phyloP scores from a whole-genome alignment of 2,329 filamentous ascomycete species.

The Aspergillus texensis region DNA sequence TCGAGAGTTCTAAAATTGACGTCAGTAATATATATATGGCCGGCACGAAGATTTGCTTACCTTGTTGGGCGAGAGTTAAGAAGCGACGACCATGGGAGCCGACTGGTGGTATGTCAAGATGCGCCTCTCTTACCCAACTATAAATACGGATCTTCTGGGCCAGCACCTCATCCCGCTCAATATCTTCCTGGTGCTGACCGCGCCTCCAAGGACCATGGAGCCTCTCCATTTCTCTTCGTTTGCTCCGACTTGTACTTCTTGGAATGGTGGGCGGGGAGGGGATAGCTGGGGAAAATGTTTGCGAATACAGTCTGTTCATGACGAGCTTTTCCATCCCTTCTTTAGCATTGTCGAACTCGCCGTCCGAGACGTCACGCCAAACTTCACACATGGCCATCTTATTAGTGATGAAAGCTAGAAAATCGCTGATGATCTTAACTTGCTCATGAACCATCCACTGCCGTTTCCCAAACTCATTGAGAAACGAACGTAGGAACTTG shows the following conservation, averaged over 20 bases:
- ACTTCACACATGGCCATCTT: slow-evolving; percentile 98
- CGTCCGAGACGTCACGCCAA: slow-evolving; percentile 92
- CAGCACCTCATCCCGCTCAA: slow-evolving; percentile 93
- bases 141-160: slow-evolving; percentile 97
- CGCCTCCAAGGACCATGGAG: slow-evolving; percentile 78
- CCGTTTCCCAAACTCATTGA: slow-evolving; percentile 92
- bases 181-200: slow-evolving; percentile 96
- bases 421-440: slow-evolving; percentile 97
- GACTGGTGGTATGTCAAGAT: slow-evolving; percentile 86
- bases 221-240: slow-evolving; percentile 68
- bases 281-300: slow-evolving; percentile 96
- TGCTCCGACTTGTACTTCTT: slow-evolving; percentile 61
- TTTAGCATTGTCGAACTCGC: slow-evolving; percentile 95
- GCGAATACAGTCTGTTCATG: slow-evolving; percentile 94
- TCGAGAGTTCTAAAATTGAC: slow-evolving; percentile 72
- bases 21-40: slow-evolving; percentile 25
- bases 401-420: slow-evolving; percentile 92
- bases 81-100: slow-evolving; percentile 87
- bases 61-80: slow-evolving; percentile 84
- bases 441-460: slow-evolving; percentile 99
- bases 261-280: slow-evolving; percentile 73
- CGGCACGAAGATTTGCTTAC: slow-evolving; percentile 44
- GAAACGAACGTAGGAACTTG: slow-evolving; percentile 89
- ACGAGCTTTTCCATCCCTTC: slow-evolving; percentile 99
- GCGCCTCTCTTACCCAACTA: slow-evolving; percentile 88